Base-by-base conservation (phyloP, 345 rosid genomes). In the Camelina hispida region DNA sequence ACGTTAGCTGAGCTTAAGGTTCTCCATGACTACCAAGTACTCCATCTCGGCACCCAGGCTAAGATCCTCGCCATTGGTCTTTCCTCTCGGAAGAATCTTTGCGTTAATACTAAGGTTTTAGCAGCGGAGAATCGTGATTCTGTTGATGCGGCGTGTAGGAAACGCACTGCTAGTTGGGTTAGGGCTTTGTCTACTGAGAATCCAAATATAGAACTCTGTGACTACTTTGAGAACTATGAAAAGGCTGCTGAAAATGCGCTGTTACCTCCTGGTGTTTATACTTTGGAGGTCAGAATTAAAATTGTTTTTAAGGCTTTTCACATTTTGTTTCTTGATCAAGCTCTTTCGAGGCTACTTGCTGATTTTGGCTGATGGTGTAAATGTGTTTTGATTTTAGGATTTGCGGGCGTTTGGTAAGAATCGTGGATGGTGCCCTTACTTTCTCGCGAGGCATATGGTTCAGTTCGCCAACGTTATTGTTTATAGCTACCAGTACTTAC, bases 251-350 rank as follows among this genome's bases (percentile, higher is more conserved):
- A 89, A 14, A 83, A 68, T 4, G 96, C 93, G 3, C 79, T 89
- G 12, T 84, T 95, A 89, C 97, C 98, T 9, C 96, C 98, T 7
- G 99, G 98, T 30, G 97, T 95, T 72, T 95, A 95, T 79, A 92
- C 94, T 5, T 81, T 95, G 52, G 96, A 95, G 96, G 99, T 88
- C 78, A 9, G 35, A 22, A 9, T 44, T 10, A 5, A 9, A 2
- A 42, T 40, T 25, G 4, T 9, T 10, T 38, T 38, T 62, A 5
- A 37, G 35, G 9, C 50, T 71, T 57, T 47, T 12, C 18, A 1
- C 13, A 6, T 48, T 30, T 46, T 54, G 12, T 63, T 55, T 58
- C 58, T 58, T 10, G 50, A 35, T 48, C 28, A 34, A 18, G 6
- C 55, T 48, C 4, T 30, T 43, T 61, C 18, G 10, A 32, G 20